Conservation (phyloP, 495 filamentous ascomycete species). For the Aspergillus nidulans region DNA sequence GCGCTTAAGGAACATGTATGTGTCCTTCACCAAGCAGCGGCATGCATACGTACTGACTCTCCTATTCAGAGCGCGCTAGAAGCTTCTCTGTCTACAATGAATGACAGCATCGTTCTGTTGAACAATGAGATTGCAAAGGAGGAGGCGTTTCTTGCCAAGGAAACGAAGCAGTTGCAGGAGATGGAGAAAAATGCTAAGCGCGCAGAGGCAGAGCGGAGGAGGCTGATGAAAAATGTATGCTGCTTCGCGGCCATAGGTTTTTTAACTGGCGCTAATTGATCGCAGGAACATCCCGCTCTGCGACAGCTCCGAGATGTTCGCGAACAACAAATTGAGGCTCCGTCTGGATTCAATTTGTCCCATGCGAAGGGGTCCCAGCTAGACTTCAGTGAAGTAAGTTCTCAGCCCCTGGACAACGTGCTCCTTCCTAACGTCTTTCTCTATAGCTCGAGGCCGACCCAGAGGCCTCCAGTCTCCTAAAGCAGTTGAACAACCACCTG, state of each 20-base stretch:
- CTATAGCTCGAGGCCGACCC: constrained; percentile 39
- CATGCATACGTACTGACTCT: constrained; percentile 9
- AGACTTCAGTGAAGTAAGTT: constrained; percentile 31
- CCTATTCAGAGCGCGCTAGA: constrained; percentile 44
- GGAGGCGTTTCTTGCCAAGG: constrained; percentile 45
- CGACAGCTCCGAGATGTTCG: constrained; percentile 28
- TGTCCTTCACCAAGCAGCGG: neutral
- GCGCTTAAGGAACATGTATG: constrained; percentile 54
- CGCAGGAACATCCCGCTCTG: constrained; percentile 42
- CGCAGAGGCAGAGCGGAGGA: constrained; percentile 41
- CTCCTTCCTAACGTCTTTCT: constrained; percentile 2
- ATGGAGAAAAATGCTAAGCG: constrained; percentile 53
- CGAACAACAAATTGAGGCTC: constrained; percentile 8
- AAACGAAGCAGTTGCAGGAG: constrained; percentile 43
- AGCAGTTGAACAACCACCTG: constrained; percentile 51
- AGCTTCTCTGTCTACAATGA: constrained; percentile 45
- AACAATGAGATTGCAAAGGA: constrained; percentile 52
- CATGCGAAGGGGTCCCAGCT: constrained; percentile 20
- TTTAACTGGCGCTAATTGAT: constrained; percentile 4
- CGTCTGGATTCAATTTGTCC: constrained; percentile 27
- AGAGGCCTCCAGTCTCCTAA: constrained; percentile 30
- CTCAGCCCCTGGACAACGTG: neutral
- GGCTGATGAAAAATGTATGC: constrained; percentile 44
- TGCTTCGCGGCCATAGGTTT: neutral
- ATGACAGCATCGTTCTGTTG: constrained; percentile 52